Base-by-base conservation (phyloP, 139 green algal species). In the Chlamydomonas schloesseri region DNA sequence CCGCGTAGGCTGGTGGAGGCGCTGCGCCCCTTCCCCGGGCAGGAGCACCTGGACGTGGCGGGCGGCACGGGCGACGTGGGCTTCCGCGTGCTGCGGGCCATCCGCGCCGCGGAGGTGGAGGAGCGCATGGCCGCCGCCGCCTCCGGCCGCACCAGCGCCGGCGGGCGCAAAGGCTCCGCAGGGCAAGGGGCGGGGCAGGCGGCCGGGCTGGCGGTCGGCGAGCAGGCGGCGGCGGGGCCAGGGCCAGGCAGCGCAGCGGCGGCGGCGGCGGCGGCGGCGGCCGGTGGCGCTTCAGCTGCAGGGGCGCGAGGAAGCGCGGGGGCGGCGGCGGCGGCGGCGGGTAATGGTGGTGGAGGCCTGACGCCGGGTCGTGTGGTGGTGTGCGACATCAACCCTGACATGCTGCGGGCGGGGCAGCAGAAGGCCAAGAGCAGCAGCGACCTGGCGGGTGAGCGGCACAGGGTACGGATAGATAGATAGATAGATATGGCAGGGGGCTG, bases 1-100 rank as follows among this genome's bases (percentile, higher is more conserved):
- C 42, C 13, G 60, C 46, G 1, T 85, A 96, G 96, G 64, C 89
- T 98, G 53, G 96, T 98, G 3, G 81, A 95, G 36, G 90, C 89
- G 46, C 88, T 99, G 57, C 81, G 88, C 10, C 95, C 96, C 15
- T 98, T 98, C 87, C 89, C 96, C 10, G 94, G 96, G 21, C 97
- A 98, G 95, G 89, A 90, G 28, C 98, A 99, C 87, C 89, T 99
- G 47, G 98, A 99, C 84, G 97, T 99, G 28, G 98, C 98, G 0
- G 98, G 98, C 17, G 98, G 98, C 86, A 99, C 98, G 15, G 98
- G 98, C 0, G 97, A 99, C 69, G 92, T 99, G 36, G 97, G 95
- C 0, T 97, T 98, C 87, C 86, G 96, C 0, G 93, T 99, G 34
- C 85, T 97, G 64, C 42, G 90, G 0, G 92, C 91, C 18, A 91